These are phyloP conservation scores for Phlebiopsis gigantea DNA, from an alignment of 768 basidiomycete species.

Conservation along the genomic window DNA sequence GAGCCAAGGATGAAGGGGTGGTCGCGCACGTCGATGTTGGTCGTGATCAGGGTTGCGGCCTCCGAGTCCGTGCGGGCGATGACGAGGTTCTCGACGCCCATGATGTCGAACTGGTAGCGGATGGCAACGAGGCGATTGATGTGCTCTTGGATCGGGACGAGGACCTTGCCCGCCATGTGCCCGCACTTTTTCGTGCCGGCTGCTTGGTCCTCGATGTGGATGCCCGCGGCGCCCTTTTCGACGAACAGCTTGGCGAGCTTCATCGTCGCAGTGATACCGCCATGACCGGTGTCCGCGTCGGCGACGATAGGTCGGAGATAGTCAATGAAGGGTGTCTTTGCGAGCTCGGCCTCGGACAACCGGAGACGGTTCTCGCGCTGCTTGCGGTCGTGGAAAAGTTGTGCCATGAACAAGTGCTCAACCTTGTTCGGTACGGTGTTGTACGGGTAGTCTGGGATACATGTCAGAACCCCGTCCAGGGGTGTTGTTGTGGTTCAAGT, in stretches of 20 bases:
- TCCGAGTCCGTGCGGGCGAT: conserved; percentile 96
- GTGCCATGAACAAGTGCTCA: conserved; percentile 95
- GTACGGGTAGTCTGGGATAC: conserved; percentile 82
- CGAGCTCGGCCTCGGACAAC: conserved; percentile 66
- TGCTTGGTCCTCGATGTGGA: conserved; percentile 97
- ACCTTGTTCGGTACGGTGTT: conserved; percentile 99
- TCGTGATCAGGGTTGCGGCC: conserved; percentile 93
- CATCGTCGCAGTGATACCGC: conserved; percentile 97
- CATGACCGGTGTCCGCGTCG: conserved; percentile 97
- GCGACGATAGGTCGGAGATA: conserved; percentile 94
- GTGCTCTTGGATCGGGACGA: conserved; percentile 87
- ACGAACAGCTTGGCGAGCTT: conserved; percentile 99
- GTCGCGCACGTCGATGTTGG: conserved; percentile 96
- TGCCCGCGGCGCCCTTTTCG: conserved; percentile 93
- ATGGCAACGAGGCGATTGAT: conserved; percentile 97
- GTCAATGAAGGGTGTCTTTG: conserved; percentile 68
- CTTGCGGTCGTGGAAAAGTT: conserved; percentile 98
- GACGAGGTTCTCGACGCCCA: conserved; percentile 94
- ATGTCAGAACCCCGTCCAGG: too few species aligned
- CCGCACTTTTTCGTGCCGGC: conserved; percentile 96
- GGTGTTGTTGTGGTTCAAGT: neutral
- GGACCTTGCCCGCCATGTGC: conserved; percentile 93
- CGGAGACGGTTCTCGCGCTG: conserved; percentile 77
- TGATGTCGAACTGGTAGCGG: conserved; percentile 95
- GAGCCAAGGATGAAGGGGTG: conserved; percentile 94